Base-by-base conservation (phyloP, 805 yeast species). In the Blastobotrys parvus region DNA sequence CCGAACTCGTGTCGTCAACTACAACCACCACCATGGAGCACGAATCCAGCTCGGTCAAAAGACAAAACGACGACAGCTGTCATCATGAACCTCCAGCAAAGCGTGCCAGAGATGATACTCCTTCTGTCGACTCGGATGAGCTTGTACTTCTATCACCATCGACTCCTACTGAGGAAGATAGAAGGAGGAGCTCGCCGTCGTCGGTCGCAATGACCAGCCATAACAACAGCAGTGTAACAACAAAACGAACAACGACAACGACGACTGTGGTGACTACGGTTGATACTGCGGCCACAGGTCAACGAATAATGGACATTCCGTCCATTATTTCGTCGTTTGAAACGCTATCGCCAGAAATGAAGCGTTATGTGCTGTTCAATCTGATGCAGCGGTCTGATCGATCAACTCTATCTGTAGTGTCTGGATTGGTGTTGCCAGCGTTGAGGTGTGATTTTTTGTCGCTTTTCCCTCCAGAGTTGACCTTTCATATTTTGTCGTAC, bases 371-470 rank as follows among this genome's bases (percentile, higher is more conserved):
- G 49, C 67, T 72, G 21, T 77, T 68, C 60, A 69, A 70, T 46
- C 59, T 85, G 37, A 60, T 87, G 27, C 77, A 77, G 46, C 67
- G 69, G 42, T 70, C 79, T 35, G 76, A 78, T 51, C 67, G 92
- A 41, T 58, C 72, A 16, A 70, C 84, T 3, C 66, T 87, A 41
- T 78, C 87, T 38, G 68, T 80, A 10, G 61, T 87, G 41, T 69
- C 73, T 23, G 69, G 71, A 11, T 53, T 72, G 2, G 66, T 85
- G 11, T 70, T 71, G 22, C 59, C 64, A 4, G 71, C 78, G 8
- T 70, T 92, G 55, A 75, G 77, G 51, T 75, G 90, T 55, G 97
- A 92, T 55, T 62, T 92, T 33, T 59, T 90, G 7, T 58, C 77
- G 10, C 64, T 72, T 38, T 64, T 92, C 23, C 98, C 98, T 0